phyloP scores from a whole-genome alignment of 2,329 filamentous ascomycete genomes.

The Trichothecium sympodiale region DNA sequence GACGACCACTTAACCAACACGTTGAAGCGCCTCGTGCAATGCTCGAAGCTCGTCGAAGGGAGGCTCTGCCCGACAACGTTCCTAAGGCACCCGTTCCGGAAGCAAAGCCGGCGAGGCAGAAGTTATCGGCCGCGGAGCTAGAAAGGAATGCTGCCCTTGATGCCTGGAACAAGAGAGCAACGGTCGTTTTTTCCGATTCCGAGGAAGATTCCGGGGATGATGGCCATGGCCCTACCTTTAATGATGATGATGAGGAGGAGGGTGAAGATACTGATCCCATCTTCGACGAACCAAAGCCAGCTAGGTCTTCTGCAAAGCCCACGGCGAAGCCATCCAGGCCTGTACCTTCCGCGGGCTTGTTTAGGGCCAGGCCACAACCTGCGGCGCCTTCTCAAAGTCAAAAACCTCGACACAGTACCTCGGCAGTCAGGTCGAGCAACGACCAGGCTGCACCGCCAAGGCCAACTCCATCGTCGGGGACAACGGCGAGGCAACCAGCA shows the following conservation, averaged over 20 bases:
- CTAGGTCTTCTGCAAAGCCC: not conserved
- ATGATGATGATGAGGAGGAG: constrained; percentile 3
- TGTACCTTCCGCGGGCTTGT: constrained; percentile 5
- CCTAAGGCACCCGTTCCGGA: too few relatives aligned
- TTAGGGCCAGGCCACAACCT: constrained; percentile 1
- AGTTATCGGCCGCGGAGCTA: too few relatives aligned
- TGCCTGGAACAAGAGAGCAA: constrained; percentile 22
- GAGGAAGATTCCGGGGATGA: constrained; percentile 16
- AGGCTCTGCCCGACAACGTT: constrained; percentile 6
- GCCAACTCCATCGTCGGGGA: not conserved
- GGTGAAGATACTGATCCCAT: not conserved
- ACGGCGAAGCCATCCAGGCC: constrained; percentile 8
- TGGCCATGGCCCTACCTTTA: constrained; percentile 7
- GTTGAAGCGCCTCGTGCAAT: constrained; percentile 39
- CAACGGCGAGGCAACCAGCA: not conserved
- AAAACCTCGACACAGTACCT: not conserved
- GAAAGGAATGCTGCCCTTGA: constrained; percentile 10
- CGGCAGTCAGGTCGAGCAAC: too few relatives aligned
- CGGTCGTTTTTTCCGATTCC: constrained; percentile 29
- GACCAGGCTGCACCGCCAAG: too few relatives aligned
- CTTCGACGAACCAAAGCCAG: constrained; percentile 8
- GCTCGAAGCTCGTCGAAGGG: constrained; percentile 39
- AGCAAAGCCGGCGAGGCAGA: too few relatives aligned
- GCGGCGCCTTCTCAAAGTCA: constrained; percentile 1
- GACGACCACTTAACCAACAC: too few relatives aligned